Evolutionary conservation across 139 green algal genomes (phyloP), one percentile per base, ranked within the genome.

Genomic region (Eudorina sp.): DNA sequence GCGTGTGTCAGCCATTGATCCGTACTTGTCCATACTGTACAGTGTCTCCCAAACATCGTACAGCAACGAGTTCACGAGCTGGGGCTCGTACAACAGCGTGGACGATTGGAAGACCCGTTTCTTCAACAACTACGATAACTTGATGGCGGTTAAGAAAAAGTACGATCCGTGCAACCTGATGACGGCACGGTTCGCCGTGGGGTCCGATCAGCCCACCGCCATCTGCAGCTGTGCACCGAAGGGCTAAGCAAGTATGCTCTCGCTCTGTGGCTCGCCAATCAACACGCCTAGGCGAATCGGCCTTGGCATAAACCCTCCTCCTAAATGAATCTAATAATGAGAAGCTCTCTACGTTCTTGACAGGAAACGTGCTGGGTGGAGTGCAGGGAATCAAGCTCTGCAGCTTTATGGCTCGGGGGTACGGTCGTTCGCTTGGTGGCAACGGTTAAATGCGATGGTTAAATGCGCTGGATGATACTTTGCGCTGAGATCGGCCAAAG

Each of bases 111-210:
- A 80, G 64, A 88, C 82, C 0, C 82, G 82, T 75, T 88, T 88
- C 45, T 88, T 64, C 48, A 16, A 21, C 9, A 40, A 80, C 46
- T 88, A 80, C 31, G 29, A 69, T 18, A 31, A 25, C 0, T 18
- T 88, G n/a, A 11, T 80, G 45, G n/a, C 45, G n/a, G 46, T 69
- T 34, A 88, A 88, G 64, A 69, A 70, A 23, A 77, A 80, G 45
- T 88, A 88, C 64, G 82, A 88, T 51, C 82, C 82, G 25, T 88
- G 82, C 82, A 88, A 88, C 31, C 25, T 78, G 27, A 77, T 69
- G 38, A 87, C 62, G 41, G 81, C 48, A 7, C 19, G 48, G 43
- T 78, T 64, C 27, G 81, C 34, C 2, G 43, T 78, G 3, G 81
- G 62, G 14, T 75, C 62, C 19, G 81, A 87, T 45, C 40, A 64